phyloP scores from a whole-genome alignment of 768 basidiomycete species.

The Tricholoma hemisulphureum region DNA sequence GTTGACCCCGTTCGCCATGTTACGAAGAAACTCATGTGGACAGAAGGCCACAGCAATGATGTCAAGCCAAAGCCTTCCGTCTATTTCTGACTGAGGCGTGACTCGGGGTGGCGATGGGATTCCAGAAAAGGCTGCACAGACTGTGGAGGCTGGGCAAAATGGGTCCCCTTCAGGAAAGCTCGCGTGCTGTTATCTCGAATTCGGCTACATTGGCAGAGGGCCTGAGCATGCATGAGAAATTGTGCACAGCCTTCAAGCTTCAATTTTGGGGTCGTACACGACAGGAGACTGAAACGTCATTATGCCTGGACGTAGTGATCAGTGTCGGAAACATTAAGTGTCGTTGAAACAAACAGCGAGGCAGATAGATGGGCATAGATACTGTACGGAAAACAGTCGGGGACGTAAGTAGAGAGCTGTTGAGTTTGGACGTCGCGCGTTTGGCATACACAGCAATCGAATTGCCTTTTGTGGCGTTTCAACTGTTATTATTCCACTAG shows the following conservation, averaged over 20 bases:
- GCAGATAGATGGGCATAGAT: slow-evolving; percentile 15
- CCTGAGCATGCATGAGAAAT: slow-evolving; percentile 7
- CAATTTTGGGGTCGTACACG: no score
- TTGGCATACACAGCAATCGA: slow-evolving; percentile 5
- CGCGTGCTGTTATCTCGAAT: slow-evolving; percentile 9
- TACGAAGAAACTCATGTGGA: slow-evolving; percentile 2
- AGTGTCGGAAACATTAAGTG: slow-evolving; percentile 1
- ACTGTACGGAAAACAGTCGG: slow-evolving; percentile 3
- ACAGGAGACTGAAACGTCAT: slow-evolving; percentile 19
- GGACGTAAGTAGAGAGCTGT: slow-evolving; percentile 7
- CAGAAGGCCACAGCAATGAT: slow-evolving; percentile 16
- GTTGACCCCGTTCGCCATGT: slow-evolving; percentile 4
- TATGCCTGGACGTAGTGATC: slow-evolving; percentile 9
- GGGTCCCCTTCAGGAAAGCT: slow-evolving; percentile 15
- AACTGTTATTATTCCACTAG: no score
- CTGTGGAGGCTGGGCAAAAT: slow-evolving; percentile 10
- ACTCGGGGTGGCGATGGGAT: slow-evolving; percentile 6
- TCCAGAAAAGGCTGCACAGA: slow-evolving; percentile 1
- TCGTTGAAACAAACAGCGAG: slow-evolving; percentile 8
- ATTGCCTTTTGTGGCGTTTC: slow-evolving; percentile 8
- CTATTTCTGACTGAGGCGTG: background rate
- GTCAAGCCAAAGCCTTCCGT: slow-evolving; percentile 5
- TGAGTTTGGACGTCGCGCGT: slow-evolving; percentile 3
- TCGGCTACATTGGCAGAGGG: slow-evolving; percentile 4
- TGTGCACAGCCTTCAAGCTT: slow-evolving; percentile 17